Base-by-base conservation (phyloP, 140 eudicot species). In the Cichorium intybus region DNA sequence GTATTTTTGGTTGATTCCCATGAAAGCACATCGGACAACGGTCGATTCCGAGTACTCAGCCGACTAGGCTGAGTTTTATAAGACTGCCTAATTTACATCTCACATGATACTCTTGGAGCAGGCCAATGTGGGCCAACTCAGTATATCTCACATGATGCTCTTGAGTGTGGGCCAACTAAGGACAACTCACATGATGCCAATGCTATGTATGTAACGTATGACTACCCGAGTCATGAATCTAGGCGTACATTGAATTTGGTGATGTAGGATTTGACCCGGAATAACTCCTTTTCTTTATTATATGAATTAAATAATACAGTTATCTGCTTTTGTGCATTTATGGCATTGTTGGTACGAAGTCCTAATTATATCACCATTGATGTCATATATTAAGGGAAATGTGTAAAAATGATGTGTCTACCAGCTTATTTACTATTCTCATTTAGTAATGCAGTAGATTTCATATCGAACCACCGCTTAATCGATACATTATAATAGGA, bases 361-460 rank as follows among this genome's bases (percentile, higher is more conserved):
- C 48, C 23, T 37, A 21, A 7, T 60, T 34, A 15, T 22, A n/a
- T 61, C 7, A 16, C 34, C 27, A 58, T 9, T 18, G 1, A 24
- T 15, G 16, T 27, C 16, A 24, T 10, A 56, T 11, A 35, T n/a
- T n/a, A n/a, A n/a, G n/a, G n/a, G n/a, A n/a, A n/a, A n/a, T 3
- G 24, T 62, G 10, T 23, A 43, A 39, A 20, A 43, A 43, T 21
- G 24, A 28, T 20, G 56, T 7, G 15, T 29, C 27, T 6, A 64
- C 60, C 21, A 10, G 11, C 70, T 49, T 64, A 48, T 49, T 28
- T 48, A 27, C 29, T 64, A 15, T 64, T 62, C 33, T 49, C 49
- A 64, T 48, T 20, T 8, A 31, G 47, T 65, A 65, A 49, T 20
- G 24, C 17, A 50, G 51, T 29, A 61, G 56, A 5, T 43, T 45